Conservation (phyloP, 768 basidiomycete species). For the Boletus vermiculosoides region DNA sequence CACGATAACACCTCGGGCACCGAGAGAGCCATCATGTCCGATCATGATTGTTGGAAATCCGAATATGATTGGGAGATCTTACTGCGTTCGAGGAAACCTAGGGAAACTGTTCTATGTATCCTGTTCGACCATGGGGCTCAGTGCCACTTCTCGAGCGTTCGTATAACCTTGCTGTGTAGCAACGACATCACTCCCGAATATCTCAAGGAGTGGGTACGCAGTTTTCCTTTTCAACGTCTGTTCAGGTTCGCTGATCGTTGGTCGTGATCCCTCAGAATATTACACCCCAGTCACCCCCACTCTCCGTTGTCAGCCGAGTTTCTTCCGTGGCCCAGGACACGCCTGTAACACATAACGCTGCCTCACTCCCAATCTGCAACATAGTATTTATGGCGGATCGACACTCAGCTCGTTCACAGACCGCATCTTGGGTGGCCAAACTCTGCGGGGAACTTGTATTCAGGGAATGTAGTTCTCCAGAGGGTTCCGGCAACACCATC, state of each 20-base stretch:
- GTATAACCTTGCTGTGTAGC: conserved; percentile 2
- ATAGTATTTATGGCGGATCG: not conserved
- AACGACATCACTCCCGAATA: not conserved
- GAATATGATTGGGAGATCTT: conserved; percentile 4
- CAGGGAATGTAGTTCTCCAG: not conserved
- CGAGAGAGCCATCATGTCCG: not conserved
- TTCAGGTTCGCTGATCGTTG: not conserved
- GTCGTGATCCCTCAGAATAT: not conserved
- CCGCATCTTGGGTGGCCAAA: not conserved
- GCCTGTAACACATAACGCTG: not conserved
- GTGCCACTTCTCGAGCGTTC: conserved; percentile 3
- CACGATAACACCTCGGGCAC: no score
- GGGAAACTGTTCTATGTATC: not conserved
- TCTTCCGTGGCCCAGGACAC: not conserved
- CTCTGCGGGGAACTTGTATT: conserved; percentile 5
- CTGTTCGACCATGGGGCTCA: conserved; percentile 6
- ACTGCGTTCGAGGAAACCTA: not conserved
- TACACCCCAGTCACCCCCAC: not conserved
- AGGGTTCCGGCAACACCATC: not conserved
- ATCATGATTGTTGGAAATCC: not conserved
- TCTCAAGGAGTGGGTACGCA: not conserved
- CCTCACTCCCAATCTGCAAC: conserved; percentile 1
- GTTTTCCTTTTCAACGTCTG: not conserved
- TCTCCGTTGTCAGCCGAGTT: not conserved
- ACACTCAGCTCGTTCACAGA: not conserved